Conservation (phyloP, 805 yeast genomes). For the Blastobotrys americana region DNA sequence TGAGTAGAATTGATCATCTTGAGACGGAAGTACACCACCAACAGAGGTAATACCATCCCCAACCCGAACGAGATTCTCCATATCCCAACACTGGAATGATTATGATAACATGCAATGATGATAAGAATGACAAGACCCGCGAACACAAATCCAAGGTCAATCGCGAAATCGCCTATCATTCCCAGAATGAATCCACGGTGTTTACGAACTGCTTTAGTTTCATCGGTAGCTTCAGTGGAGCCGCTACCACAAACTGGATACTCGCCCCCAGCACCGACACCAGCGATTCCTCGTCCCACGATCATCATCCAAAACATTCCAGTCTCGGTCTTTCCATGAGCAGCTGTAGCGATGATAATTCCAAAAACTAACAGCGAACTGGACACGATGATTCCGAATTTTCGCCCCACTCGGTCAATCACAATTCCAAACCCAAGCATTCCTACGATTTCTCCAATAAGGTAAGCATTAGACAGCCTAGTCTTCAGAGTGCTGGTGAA, state of each 20-base stretch:
- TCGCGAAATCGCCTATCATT: slow-evolving; percentile 48
- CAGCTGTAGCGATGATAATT: slow-evolving; percentile 58
- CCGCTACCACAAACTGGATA: slow-evolving; percentile 52
- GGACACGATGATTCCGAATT: slow-evolving; percentile 53
- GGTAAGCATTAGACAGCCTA: slow-evolving; percentile 12
- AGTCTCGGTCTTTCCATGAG: slow-evolving; percentile 49
- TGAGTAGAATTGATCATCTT: slow-evolving; percentile 65
- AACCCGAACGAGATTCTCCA: slow-evolving; percentile 88
- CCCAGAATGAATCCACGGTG: slow-evolving; percentile 9
- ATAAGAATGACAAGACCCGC: slow-evolving; percentile 80
- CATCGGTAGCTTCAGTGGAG: slow-evolving; percentile 13
- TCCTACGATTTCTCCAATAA: slow-evolving; percentile 15
- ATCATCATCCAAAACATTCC: slow-evolving; percentile 76
- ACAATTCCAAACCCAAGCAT: slow-evolving; percentile 12
- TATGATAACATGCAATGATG: slow-evolving; percentile 47
- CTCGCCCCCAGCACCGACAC: slow-evolving; percentile 80
- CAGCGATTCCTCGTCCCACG: slow-evolving; percentile 67
- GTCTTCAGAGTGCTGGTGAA: slow-evolving; percentile 7
- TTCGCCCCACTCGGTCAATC: slow-evolving; percentile 13
- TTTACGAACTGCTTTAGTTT: slow-evolving; percentile 1
- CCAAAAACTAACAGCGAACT: slow-evolving; percentile 57
- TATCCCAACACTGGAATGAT: slow-evolving; percentile 38
- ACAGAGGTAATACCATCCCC: slow-evolving; percentile 78
- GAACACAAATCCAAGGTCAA: slow-evolving; percentile 76
- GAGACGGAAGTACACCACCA: slow-evolving; percentile 67